These are phyloP conservation scores for Pleomassaria siparia DNA, from an alignment of 2,329 filamentous ascomycete species.

Conservation along the genomic window DNA sequence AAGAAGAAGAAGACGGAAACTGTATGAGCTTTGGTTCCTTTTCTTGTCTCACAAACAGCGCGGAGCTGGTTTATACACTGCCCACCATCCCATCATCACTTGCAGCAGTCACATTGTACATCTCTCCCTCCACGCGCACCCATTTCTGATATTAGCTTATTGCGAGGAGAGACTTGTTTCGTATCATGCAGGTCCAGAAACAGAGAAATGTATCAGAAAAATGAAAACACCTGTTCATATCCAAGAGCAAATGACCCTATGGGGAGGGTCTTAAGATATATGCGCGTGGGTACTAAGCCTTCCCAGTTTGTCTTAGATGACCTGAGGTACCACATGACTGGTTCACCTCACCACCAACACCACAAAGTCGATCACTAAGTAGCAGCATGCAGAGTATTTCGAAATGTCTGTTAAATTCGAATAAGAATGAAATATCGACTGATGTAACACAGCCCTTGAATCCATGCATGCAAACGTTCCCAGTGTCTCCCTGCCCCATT, in stretches of 20 bases:
- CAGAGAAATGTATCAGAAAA: too few species aligned
- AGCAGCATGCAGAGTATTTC: neutral
- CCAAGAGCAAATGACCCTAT: constrained; percentile 1
- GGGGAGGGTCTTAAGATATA: neutral
- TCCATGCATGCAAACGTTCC: neutral
- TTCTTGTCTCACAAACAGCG: neutral
- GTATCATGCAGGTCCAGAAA: too few species aligned
- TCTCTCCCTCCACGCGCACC: neutral
- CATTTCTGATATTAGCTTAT: neutral
- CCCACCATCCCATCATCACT: neutral
- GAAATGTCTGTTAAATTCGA: neutral
- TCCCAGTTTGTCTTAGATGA: constrained; percentile 4
- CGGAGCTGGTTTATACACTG: neutral
- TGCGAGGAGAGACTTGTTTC: neutral
- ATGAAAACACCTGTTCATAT: constrained; percentile 6
- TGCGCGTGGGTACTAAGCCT: constrained; percentile 3
- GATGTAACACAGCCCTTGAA: neutral
- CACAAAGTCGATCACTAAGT: neutral
- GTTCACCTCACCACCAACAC: neutral
- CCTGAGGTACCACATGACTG: constrained; percentile 3
- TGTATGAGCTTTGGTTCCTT: neutral
- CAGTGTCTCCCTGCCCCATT: too few species aligned
- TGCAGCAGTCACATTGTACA: neutral
- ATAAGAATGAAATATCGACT: neutral
- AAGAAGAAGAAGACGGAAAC: neutral